A percentile compares a stretch with the other conserved stretches of the same genome.
Conservation (phyloP, 257 asterid genomes). For the Fraxinus pennsylvanica region DNA sequence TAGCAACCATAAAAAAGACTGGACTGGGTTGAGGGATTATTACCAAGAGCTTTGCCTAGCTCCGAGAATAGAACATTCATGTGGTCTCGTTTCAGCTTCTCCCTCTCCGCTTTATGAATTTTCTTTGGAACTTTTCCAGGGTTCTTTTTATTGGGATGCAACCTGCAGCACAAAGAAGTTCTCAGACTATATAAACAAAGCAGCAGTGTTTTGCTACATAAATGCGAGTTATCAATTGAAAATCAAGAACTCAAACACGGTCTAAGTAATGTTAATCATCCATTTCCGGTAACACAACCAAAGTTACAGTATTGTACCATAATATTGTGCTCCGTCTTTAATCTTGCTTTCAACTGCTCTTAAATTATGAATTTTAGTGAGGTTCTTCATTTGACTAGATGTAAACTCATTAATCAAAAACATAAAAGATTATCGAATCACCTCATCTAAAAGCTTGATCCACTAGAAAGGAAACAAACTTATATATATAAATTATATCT, state of each 20-base stretch:
- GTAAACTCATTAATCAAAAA: neutral
- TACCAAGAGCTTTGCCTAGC: slow-evolving; percentile 55
- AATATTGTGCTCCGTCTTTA: neutral
- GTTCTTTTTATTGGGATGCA: slow-evolving; percentile 35
- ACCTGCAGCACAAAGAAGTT: slow-evolving; percentile 20
- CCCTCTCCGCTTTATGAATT: slow-evolving; percentile 67
- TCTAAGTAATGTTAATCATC: neutral
- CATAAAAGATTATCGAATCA: neutral
- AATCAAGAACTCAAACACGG: neutral
- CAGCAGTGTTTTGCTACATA: neutral
- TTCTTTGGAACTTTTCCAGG: slow-evolving; percentile 45
- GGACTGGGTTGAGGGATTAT: slow-evolving; percentile 11
- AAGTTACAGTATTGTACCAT: neutral
- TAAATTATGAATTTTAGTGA: neutral
- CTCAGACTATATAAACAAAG: neutral
- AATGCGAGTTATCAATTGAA: slow-evolving; percentile 2
- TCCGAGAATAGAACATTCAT: slow-evolving; percentile 59
- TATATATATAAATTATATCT: neutral
- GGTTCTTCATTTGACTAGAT: neutral
- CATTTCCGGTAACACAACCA: neutral
- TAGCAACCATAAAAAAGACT: neutral
- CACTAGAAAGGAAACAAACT: slow-evolving; percentile 2
- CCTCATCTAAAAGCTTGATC: neutral
- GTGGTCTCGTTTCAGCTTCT: slow-evolving; percentile 65
- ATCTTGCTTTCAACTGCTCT: neutral